Conservation (phyloP, 1,284 basidiomycete species). For the Ceratobasidium sp. region DNA sequence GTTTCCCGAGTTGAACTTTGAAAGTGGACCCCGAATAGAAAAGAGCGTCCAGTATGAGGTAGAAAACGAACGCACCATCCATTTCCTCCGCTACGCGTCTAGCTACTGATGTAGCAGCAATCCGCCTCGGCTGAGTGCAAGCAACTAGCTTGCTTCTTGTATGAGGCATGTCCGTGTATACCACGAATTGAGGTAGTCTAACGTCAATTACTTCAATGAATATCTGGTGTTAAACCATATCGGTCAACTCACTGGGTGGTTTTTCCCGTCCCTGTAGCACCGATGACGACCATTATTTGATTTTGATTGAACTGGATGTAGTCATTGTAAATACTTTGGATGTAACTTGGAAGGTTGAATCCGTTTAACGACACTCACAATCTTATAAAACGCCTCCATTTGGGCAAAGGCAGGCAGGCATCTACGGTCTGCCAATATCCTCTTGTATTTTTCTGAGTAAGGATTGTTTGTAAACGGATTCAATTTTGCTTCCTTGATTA, state of each 20-base stretch:
- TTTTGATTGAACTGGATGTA: slow-evolving; percentile 78
- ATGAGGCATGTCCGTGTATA: slow-evolving; percentile 92
- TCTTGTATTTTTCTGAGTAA: slow-evolving; percentile 85
- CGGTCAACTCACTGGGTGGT: slow-evolving; percentile 86
- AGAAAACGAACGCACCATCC: slow-evolving; percentile 73
- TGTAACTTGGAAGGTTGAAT: slow-evolving; percentile 50
- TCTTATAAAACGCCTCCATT: slow-evolving; percentile 92
- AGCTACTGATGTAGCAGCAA: slow-evolving; percentile 98
- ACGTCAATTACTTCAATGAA: slow-evolving; percentile 43
- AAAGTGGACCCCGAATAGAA: too few species aligned
- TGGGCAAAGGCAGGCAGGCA: slow-evolving; percentile 93
- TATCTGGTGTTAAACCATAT: slow-evolving; percentile 47
- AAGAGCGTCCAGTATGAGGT: too few species aligned
- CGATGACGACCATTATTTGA: slow-evolving; percentile 96
- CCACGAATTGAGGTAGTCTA: slow-evolving; percentile 94
- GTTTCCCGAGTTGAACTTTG: slow-evolving; percentile 88
- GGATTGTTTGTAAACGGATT: slow-evolving; percentile 92
- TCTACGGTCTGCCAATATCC: slow-evolving; percentile 87
- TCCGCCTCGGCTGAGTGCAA: slow-evolving; percentile 96
- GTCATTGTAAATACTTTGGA: background rate
- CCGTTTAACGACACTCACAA: slow-evolving; percentile 66
- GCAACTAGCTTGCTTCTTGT: slow-evolving; percentile 91
- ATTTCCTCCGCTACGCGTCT: slow-evolving; percentile 99
- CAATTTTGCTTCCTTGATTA: slow-evolving; percentile 73
- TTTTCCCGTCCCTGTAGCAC: slow-evolving; percentile 98